Conservation (phyloP, 768 basidiomycete genomes). For the Lactifluus piperatus region DNA sequence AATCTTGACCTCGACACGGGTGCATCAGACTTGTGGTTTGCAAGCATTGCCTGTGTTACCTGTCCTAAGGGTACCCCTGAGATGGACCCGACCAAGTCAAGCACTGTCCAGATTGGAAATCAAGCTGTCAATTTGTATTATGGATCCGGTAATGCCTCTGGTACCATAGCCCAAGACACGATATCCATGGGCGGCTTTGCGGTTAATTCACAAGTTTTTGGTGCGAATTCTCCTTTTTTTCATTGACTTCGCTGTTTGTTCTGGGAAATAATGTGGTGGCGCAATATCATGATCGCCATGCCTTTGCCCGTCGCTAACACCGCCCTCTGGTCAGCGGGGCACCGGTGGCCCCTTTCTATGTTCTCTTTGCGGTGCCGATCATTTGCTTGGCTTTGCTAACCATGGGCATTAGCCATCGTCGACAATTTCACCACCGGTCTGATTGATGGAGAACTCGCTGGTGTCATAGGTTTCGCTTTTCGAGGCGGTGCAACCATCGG, state of each 20-base stretch:
- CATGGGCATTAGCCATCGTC: constrained; percentile 41
- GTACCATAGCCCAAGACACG: constrained; percentile 46
- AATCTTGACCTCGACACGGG: constrained; percentile 87
- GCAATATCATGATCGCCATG: too few relatives aligned
- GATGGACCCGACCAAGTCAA: constrained; percentile 39
- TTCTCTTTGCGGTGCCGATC: not conserved
- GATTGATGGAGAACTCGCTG: constrained; percentile 44
- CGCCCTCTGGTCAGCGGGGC: not conserved
- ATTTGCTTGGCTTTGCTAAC: not conserved
- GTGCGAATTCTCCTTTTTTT: not conserved
- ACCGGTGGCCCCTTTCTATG: not conserved
- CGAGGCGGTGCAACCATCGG: constrained; percentile 46
- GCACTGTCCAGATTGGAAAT: constrained; percentile 27
- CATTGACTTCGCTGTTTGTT: not conserved
- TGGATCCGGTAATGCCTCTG: constrained; percentile 61
- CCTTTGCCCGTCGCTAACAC: not conserved
- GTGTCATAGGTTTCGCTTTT: constrained; percentile 75
- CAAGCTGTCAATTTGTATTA: constrained; percentile 40
- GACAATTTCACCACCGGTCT: constrained; percentile 38
- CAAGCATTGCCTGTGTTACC: constrained; percentile 36
- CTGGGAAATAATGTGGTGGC: too few relatives aligned
- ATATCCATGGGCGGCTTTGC: constrained; percentile 60
- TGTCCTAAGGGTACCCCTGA: constrained; percentile 37
- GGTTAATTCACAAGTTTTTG: constrained; percentile 43
- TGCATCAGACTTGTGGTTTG: constrained; percentile 86